A percentile compares a stretch with the other conserved stretches of the same genome.
Evolutionary conservation across 768 basidiomycete species (phyloP).

Genomic region (Russula sp.): DNA sequence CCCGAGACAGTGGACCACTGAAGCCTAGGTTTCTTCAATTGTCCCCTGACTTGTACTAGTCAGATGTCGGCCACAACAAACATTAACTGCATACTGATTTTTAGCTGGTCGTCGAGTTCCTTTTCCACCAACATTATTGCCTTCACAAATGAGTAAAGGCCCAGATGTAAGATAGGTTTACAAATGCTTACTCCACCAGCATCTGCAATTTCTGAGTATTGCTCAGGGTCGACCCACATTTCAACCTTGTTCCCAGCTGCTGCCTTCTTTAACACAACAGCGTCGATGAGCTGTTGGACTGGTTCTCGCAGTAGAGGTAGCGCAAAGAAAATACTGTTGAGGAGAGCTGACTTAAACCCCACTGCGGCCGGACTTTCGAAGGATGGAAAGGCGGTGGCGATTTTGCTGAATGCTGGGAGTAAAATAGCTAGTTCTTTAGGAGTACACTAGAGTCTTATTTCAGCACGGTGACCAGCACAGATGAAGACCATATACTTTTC

Average conservation of each 20-base stretch:
- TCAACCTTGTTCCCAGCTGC: constrained; percentile 55
- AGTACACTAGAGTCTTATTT: constrained; percentile 46
- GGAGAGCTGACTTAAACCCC: constrained; percentile 55
- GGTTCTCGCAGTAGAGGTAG: constrained; percentile 59
- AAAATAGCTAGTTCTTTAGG: constrained; percentile 75
- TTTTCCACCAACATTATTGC: constrained; percentile 57
- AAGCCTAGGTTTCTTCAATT: constrained; percentile 64
- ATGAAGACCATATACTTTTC: constrained; percentile 50
- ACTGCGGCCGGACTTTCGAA: constrained; percentile 37
- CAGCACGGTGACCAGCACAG: neutral
- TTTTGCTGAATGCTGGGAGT: constrained; percentile 65
- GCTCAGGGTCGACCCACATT: constrained; percentile 57
- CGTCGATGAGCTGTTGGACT: constrained; percentile 44
- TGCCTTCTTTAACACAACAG: constrained; percentile 56
- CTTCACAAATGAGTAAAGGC: constrained; percentile 32
- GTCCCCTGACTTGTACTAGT: constrained; percentile 51
- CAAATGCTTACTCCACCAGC: constrained; percentile 42
- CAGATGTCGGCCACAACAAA: neutral
- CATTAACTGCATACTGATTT: constrained; percentile 39
- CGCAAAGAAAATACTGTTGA: constrained; percentile 62
- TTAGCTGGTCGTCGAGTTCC: constrained; percentile 70
- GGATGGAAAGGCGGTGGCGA: constrained; percentile 55
- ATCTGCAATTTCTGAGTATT: constrained; percentile 50
- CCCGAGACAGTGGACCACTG: constrained; percentile 58
- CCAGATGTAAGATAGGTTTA: neutral